Evolutionary conservation across 768 basidiomycete genomes (phyloP).

Genomic region (Suillus clintonianus): DNA sequence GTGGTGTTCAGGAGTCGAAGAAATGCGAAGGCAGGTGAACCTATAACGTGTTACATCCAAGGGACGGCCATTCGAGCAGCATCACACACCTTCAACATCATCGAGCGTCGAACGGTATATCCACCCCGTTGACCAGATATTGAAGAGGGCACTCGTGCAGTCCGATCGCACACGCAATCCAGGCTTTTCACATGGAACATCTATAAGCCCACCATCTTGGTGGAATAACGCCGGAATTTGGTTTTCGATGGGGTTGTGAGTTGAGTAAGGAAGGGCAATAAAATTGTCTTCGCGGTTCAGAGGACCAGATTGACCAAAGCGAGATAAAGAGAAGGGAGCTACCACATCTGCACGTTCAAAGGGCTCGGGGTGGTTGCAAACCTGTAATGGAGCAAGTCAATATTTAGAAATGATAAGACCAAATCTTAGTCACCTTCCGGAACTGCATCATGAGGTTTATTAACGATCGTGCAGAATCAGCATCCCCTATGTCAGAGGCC

Average conservation of each 20-base stretch:
- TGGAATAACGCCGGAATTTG: conserved; percentile 75
- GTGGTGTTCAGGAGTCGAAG: conserved; percentile 66
- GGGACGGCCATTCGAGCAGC: neutral
- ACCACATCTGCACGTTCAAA: conserved; percentile 97
- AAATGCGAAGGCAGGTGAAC: conserved; percentile 71
- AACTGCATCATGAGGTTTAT: conserved; percentile 99
- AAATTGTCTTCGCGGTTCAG: conserved; percentile 89
- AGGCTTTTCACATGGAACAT: conserved; percentile 61
- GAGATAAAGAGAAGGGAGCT: conserved; percentile 88
- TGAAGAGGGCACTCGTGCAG: conserved; percentile 68
- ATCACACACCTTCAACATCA: conserved; percentile 50
- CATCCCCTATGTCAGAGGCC: conserved; percentile 88
- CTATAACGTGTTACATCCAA: conserved; percentile 31
- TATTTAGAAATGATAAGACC: conserved; percentile 2
- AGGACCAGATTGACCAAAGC: conserved; percentile 78
- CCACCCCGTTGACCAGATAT: conserved; percentile 89
- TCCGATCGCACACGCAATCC: conserved; percentile 50
- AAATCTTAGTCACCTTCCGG: conserved; percentile 67
- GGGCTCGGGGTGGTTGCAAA: conserved; percentile 97
- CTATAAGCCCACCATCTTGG: conserved; percentile 71
- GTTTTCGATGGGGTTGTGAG: conserved; percentile 83
- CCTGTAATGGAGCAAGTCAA: conserved; percentile 42
- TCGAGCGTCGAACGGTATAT: conserved; percentile 69
- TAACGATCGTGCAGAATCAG: conserved; percentile 87
- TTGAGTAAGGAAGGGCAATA: conserved; percentile 80